These are phyloP conservation scores for Ophiostoma novo-ulmi DNA, from an alignment of 2,329 filamentous ascomycete species.

Conservation along the genomic window DNA sequence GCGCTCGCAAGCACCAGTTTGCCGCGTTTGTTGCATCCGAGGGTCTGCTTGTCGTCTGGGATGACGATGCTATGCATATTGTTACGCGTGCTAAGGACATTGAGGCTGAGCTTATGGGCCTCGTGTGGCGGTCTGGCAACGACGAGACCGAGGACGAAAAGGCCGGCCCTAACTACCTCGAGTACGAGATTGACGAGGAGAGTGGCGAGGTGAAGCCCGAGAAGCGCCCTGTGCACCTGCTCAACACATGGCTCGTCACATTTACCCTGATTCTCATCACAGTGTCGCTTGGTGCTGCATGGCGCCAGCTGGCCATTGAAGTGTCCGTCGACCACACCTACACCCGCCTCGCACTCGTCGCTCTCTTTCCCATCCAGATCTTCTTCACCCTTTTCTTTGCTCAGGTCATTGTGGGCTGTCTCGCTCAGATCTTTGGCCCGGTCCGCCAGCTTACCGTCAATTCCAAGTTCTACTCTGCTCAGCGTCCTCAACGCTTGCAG, in stretches of 20 bases:
- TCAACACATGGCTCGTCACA: conserved; percentile 64
- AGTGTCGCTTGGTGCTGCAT: conserved; percentile 63
- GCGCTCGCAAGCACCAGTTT: conserved; percentile 72
- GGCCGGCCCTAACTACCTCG: conserved; percentile 31
- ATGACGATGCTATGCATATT: conserved; percentile 69
- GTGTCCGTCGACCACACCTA: conserved; percentile 59
- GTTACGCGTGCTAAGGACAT: conserved; percentile 65
- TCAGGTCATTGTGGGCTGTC: conserved; percentile 69
- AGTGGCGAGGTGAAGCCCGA: conserved; percentile 62
- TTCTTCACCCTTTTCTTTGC: conserved; percentile 81
- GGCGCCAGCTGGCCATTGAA: conserved; percentile 64
- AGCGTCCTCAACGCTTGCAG: conserved; percentile 59
- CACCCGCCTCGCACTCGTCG: conserved; percentile 58
- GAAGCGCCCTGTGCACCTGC: conserved; percentile 60
- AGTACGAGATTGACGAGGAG: conserved; percentile 64
- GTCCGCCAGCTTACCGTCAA: conserved; percentile 68
- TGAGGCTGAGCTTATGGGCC: conserved; percentile 69
- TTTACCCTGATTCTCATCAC: conserved; percentile 62
- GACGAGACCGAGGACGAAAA: conserved; percentile 52
- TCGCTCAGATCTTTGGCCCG: conserved; percentile 71
- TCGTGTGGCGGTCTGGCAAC: conserved; percentile 63
- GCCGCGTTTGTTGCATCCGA: conserved; percentile 72
- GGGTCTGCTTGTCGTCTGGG: conserved; percentile 71
- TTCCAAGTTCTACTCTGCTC: conserved; percentile 76
- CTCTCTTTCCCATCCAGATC: conserved; percentile 64